Percentiles rank a stretch among this genome's conserved stretches.
These are phyloP conservation scores for Mycena latifolia DNA, from an alignment of 768 basidiomycete genomes.

Conservation along the genomic window DNA sequence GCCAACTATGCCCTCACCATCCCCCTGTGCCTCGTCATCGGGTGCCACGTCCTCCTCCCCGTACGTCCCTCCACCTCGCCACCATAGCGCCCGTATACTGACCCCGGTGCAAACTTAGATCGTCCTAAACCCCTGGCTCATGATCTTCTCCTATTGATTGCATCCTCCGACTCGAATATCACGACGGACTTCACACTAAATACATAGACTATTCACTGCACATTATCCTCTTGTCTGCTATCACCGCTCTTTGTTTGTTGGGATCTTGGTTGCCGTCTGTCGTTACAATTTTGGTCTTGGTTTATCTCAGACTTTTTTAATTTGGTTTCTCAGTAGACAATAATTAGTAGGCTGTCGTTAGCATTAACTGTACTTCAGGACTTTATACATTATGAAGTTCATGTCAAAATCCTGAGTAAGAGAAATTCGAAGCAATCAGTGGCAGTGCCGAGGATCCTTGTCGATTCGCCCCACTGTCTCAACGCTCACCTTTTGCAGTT, in stretches of 20 bases:
- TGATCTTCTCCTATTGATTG: constrained; percentile 77
- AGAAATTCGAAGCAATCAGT: too few species aligned
- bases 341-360: too few species aligned
- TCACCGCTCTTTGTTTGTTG: constrained; percentile 5
- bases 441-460: too few species aligned
- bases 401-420: too few species aligned
- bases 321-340: constrained; percentile 3
- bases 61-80: constrained; percentile 53
- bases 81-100: constrained; percentile 24
- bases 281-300: constrained; percentile 9
- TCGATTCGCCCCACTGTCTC: too few species aligned
- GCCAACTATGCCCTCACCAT: constrained; percentile 81
- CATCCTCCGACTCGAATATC: background rate
- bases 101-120: constrained; percentile 52
- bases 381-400: too few species aligned
- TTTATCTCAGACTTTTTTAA: background rate
- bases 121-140: constrained; percentile 87
- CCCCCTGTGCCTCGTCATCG: constrained; percentile 77
- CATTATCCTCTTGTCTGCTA: background rate
- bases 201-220: constrained; percentile 14
- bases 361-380: too few species aligned
- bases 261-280: constrained; percentile 11
- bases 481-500: too few species aligned
- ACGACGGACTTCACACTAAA: constrained; percentile 9
- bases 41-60: constrained; percentile 79